Base-by-base conservation (phyloP, 306 rosid species). In the Begonia fuchsioides region DNA sequence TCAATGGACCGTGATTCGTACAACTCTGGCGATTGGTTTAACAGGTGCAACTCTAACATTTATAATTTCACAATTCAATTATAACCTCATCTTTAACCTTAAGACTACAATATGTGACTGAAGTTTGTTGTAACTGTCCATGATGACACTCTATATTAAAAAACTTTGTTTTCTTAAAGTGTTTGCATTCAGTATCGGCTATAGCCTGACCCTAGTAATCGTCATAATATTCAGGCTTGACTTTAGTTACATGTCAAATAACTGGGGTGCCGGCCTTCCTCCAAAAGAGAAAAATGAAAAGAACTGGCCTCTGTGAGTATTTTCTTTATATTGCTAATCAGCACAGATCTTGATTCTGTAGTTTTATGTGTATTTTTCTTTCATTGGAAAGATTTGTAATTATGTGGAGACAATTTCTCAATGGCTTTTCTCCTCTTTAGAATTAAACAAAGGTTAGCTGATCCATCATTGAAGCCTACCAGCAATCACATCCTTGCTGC, bases 11-110 rank as follows among this genome's bases (percentile, higher is more conserved):
- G 95, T 16, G 94, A 90, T 76, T 90, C 98, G 9, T 90, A 90
- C 75, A 85, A 85, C 70, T 90, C 95, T 54, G 98, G 94, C 15
- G 98, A 90, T 73, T 82, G 94, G 95, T 90, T 85, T 76, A 85
- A 90, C 64, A 81, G 95, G 95, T 81, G 56, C 18, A 17, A 17
- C 39, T 35, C 59, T 58, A 53, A 35, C 43, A 16, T 65, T 60
- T 48, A 35, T 38, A 39, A 39, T 15, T 55, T 54, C 20, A 32
- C 52, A 40, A 43, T 47, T 16, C 13, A 10, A 10, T 17, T 19
- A 47, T 26, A 15, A 16, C 39, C 15, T 17, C 16, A 11, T 10
- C 15, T 32, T 2, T 49, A 11, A 49, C 43, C n/a, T 38, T 39
- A 12, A 52, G 26, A 26, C 32, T 26, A 26, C 32, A 26, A 26